Evolutionary conservation across 2,329 filamentous ascomycete genomes (phyloP), one percentile per base, ranked within the genome.

Genomic region (Arthrinium puccinioides): DNA sequence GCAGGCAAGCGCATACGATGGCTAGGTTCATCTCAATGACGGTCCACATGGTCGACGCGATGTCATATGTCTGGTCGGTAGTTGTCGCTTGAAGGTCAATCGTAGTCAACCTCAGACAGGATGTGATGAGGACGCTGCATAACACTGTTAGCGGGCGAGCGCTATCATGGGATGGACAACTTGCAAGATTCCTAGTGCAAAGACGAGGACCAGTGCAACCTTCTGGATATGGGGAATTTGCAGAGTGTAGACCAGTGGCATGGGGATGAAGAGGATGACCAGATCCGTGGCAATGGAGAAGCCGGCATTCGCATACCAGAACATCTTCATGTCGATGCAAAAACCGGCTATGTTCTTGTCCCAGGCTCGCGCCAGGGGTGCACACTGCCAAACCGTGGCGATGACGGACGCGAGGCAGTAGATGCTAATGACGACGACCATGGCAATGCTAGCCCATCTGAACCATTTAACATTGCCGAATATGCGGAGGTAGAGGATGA

Each of bases 221-320:
- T 64, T 67, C 39, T 66, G 62, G 19, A 51, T 46, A 13, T 32
- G 51, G 2, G 61, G 60, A 21, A 67, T 49, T 33, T 65, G 57
- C 10, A 67, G 50, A 1, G 50, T 50, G n/a, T 53, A 59, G 10
- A 67, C 56, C 3, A 62, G 55, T 1, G 59, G 62, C 56, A 66
- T 63, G 2, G 64, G 64, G 8, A 62, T 51, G 4, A 57, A 33
- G 9, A 67, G 48, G 21, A 67, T 62, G 20, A 63, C 37, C 20
- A 66, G 33, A 46, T 67, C 63, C 10, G 63, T 66, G 5, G 55
- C 33, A 23, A 67, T 66, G 24, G 62, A 62, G 31, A 66, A 59
- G 3, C 48, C 59, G 1, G 62, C 59, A 37, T 64, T 67, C 9
- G 60, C 59, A 29, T 61, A 64, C 64, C 64, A 67, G 32, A 67